phyloP scores from a whole-genome alignment of 2,329 filamentous ascomycete genomes.

The Dactylonectria estremocensis region DNA sequence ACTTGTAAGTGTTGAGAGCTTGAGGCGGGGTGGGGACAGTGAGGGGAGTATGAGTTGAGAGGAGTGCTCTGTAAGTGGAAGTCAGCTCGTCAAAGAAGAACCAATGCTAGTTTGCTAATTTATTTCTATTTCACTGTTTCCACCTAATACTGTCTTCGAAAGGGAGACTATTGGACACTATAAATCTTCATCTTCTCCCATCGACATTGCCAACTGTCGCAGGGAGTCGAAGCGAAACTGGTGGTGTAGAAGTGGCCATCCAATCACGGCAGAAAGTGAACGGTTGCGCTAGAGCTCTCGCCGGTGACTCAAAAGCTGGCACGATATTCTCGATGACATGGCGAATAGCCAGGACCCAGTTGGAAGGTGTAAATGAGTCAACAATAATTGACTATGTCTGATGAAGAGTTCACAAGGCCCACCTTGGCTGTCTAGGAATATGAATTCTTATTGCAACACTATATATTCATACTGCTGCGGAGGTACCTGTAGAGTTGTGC shows the following conservation, averaged over 20 bases:
- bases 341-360: neutral
- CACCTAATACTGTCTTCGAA: neutral
- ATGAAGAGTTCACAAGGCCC: neutral
- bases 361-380: neutral
- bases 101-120: neutral
- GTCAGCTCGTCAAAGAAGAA: neutral
- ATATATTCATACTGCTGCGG: too few species aligned
- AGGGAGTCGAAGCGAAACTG: neutral
- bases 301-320: constrained; percentile 42
- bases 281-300: constrained; percentile 28
- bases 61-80: neutral
- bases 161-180: neutral
- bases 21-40: neutral
- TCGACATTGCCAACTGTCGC: neutral
- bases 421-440: neutral
- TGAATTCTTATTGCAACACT: neutral
- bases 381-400: neutral
- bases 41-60: neutral
- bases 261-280: constrained; percentile 23
- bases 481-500: too few species aligned
- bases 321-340: constrained; percentile 8
- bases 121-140: too few species aligned
- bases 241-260: neutral
- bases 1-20: neutral
- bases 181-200: neutral